A percentile compares a stretch with the other conserved stretches of the same genome.
phyloP scores from a whole-genome alignment of 2,329 filamentous ascomycete species.

The Annulohypoxylon truncatum region DNA sequence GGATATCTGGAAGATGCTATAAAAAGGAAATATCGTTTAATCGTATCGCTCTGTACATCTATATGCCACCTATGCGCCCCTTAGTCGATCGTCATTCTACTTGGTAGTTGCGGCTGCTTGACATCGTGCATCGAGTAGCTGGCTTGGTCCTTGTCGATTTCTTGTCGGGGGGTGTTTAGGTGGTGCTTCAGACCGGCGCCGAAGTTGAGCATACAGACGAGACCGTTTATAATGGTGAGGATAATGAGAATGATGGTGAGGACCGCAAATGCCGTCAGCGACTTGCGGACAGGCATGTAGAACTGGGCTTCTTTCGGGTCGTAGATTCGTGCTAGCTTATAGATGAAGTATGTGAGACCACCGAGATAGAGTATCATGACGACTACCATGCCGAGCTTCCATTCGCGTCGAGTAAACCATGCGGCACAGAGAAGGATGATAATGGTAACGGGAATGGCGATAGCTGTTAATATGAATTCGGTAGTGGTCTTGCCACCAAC shows the following conservation, averaged over 20 bases:
- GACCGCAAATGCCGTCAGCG: slow-evolving; percentile 91
- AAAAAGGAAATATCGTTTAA: slow-evolving; percentile 46
- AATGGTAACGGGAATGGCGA: slow-evolving; percentile 91
- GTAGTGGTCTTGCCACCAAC: slow-evolving; percentile 75
- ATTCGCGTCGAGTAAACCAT: slow-evolving; percentile 86
- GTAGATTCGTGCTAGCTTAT: slow-evolving; percentile 98
- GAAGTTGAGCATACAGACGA: slow-evolving; percentile 92
- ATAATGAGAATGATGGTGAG: slow-evolving; percentile 91
- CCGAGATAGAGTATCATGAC: slow-evolving; percentile 90
- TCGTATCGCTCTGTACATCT: slow-evolving; percentile 50
- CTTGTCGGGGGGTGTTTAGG: slow-evolving; percentile 64
- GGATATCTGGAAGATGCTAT: slow-evolving; percentile 47
- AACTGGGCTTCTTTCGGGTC: slow-evolving; percentile 66
- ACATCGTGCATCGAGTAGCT: slow-evolving; percentile 68
- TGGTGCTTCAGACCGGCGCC: slow-evolving; percentile 89
- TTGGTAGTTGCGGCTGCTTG: slow-evolving; percentile 63
- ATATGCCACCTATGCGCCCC: slow-evolving; percentile 20
- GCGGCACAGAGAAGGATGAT: slow-evolving; percentile 86
- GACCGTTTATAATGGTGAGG: slow-evolving; percentile 86
- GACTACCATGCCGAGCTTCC: slow-evolving; percentile 77
- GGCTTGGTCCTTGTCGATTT: slow-evolving; percentile 66
- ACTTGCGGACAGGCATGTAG: slow-evolving; percentile 84
- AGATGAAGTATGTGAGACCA: slow-evolving; percentile 93
- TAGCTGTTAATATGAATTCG: slow-evolving; percentile 88
- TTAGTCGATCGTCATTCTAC: slow-evolving; percentile 72